Evolutionary conservation across 345 rosid genomes (phyloP).

Genomic region (Eucalyptus polybractea): DNA sequence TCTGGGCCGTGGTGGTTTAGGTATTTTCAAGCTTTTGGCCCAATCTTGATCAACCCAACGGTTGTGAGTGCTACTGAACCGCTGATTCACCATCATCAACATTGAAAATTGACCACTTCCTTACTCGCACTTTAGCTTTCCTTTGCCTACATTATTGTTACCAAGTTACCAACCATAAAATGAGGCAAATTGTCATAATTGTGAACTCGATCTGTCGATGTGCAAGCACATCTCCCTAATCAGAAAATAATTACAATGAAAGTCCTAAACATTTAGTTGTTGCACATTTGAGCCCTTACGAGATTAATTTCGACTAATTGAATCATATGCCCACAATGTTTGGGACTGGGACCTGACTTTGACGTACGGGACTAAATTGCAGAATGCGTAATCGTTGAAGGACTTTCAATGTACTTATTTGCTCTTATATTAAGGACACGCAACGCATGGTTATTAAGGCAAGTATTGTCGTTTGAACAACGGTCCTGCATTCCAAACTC

Average conservation of each 20-base stretch:
- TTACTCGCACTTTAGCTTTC: too few species aligned
- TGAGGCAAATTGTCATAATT: not conserved
- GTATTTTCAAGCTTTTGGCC: not conserved
- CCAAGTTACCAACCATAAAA: too few species aligned
- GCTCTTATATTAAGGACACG: not conserved
- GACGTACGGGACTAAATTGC: not conserved
- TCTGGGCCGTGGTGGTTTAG: not conserved
- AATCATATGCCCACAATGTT: not conserved
- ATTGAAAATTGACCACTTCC: too few species aligned
- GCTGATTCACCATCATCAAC: too few species aligned
- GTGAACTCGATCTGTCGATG: not conserved
- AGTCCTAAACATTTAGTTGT: not conserved
- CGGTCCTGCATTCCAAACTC: constrained; percentile 17
- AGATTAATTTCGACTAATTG: too few species aligned
- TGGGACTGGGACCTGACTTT: not conserved
- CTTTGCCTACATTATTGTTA: too few species aligned
- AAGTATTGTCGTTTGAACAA: constrained; percentile 34
- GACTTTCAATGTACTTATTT: not conserved
- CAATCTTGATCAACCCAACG: not conserved
- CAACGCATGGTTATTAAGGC: constrained; percentile 12
- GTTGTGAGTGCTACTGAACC: not conserved
- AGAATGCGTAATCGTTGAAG: not conserved
- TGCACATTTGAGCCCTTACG: too few species aligned
- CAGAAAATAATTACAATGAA: not conserved
- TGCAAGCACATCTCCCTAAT: not conserved